Percentiles rank a stretch among this genome's conserved stretches.
These are phyloP conservation scores for Ramularia endophylla DNA, from an alignment of 2,329 filamentous ascomycete species.

Conservation along the genomic window DNA sequence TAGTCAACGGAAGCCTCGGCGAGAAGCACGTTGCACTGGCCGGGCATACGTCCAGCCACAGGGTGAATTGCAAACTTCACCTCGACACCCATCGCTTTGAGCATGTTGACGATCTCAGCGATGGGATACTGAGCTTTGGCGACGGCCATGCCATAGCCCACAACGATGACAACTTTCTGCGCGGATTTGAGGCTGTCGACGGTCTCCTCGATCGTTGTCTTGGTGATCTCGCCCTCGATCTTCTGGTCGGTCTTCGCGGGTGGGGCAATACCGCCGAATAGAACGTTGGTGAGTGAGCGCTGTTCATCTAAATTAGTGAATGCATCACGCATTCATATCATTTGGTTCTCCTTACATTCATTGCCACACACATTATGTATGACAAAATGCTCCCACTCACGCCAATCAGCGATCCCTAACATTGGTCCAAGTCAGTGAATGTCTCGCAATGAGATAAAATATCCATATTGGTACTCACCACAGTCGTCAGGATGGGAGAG, in stretches of 20 bases:
- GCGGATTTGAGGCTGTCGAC: conserved; percentile 69
- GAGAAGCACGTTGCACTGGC: conserved; percentile 85
- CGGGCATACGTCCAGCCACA: conserved; percentile 86
- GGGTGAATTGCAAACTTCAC: conserved; percentile 75
- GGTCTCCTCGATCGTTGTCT: conserved; percentile 73
- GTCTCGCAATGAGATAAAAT: no score
- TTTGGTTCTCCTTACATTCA: no score
- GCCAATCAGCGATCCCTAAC: conserved; percentile 81
- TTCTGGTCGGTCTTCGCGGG: conserved; percentile 60
- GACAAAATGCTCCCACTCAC: conserved; percentile 85
- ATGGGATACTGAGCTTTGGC: conserved; percentile 91
- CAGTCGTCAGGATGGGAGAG: conserved; percentile 76
- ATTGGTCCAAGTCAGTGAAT: no score
- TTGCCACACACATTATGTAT: conserved; percentile 81
- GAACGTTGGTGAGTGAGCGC: conserved; percentile 78
- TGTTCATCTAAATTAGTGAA: no score
- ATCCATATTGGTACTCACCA: no score
- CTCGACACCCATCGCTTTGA: conserved; percentile 69
- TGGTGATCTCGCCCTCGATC: conserved; percentile 72
- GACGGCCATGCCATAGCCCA: conserved; percentile 92
- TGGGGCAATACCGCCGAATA: conserved; percentile 75
- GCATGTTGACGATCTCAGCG: conserved; percentile 67
- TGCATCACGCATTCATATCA: no score
- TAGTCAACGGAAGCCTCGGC: conserved; percentile 86
- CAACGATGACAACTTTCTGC: conserved; percentile 81